Evolutionary conservation across 805 yeast genomes (phyloP), one percentile per base, ranked within the genome.

Genomic region (Wickerhamomyces kurtzmanii): DNA sequence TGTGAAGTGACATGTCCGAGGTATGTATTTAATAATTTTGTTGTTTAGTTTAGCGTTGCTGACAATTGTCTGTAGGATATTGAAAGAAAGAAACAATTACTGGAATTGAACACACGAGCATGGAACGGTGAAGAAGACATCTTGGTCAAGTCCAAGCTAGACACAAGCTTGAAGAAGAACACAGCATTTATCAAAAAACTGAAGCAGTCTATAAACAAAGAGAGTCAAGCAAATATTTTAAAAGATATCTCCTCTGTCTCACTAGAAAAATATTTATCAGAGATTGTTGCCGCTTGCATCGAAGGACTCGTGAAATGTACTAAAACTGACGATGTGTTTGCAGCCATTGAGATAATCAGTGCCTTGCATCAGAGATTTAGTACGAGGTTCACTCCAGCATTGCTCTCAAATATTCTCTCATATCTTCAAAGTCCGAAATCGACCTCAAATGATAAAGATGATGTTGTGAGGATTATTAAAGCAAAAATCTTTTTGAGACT

Each of bases 141-240:
- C 28, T 43, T 44, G n/a, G 23, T 44, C 10, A 31, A 38, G 7
- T 34, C 32, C 11, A 28, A 40, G 8, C 49, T 75, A 8, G 95
- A 86, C 46, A 60, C 93, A 1, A 78, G 87, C 31, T 58, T 86
- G 38, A 86, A 86, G 59, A 82, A 78, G 49, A 83, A 87, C 46
- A 72, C 84, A 4, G 79, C 85, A 0, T 81, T 83, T 43, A 75
- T 85, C 28, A 80, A 76, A 47, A 79, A 78, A 40, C 46, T 86
- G 28, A 66, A 75, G 37, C 59, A 67, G 3, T 60, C 75, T 3
- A 50, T 85, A 15, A 66, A 58, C 21, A 64, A 62, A 22, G 87
- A 77, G 6, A 63, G 64, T 22, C 51, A 51, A 31, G 39, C 47
- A 2, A 46, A 63, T 6, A 51, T 81, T 2, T 33, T 83, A 21